Conservation (phyloP, 2,329 filamentous ascomycete genomes). For the Fusarium chaquense region DNA sequence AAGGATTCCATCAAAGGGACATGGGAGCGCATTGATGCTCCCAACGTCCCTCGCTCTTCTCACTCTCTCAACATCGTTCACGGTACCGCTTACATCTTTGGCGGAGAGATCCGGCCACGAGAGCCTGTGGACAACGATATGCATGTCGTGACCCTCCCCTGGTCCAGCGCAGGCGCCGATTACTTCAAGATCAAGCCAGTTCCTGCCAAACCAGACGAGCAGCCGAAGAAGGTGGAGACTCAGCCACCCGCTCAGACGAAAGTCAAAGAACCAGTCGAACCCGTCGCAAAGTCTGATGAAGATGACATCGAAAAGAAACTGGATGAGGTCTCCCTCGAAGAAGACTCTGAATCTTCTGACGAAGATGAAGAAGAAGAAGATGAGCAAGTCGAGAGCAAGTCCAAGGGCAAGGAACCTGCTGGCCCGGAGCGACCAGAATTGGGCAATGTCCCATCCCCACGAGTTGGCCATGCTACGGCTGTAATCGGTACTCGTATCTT, state of each 20-base stretch:
- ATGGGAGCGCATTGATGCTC: conserved; percentile 69
- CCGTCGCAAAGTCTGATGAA: conserved; percentile 36
- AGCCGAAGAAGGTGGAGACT: conserved; percentile 28
- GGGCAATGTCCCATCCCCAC: conserved; percentile 69
- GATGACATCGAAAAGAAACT: conserved; percentile 52
- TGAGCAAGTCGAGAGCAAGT: conserved; percentile 41
- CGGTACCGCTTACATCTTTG: conserved; percentile 75
- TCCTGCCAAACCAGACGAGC: conserved; percentile 52
- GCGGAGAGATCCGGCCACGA: conserved; percentile 76
- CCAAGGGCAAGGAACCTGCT: conserved; percentile 57
- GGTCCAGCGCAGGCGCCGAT: conserved; percentile 68
- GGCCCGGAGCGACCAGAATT: conserved; percentile 46
- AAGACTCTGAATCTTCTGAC: conserved; percentile 37
- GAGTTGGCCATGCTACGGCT: conserved; percentile 79
- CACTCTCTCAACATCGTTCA: conserved; percentile 74
- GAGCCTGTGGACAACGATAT: conserved; percentile 79
- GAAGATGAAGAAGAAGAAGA: conserved; percentile 22
- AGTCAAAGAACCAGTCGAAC: conserved; percentile 41
- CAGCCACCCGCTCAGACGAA: conserved; percentile 23
- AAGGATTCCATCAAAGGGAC: conserved; percentile 63
- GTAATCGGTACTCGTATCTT: conserved; percentile 78
- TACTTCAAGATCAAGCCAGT: conserved; percentile 68
- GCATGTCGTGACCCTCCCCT: conserved; percentile 72
- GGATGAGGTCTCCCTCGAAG: conserved; percentile 57
- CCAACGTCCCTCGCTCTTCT: conserved; percentile 76